phyloP scores from a whole-genome alignment of 2,329 filamentous ascomycete genomes.

The Nigrospora sphaerica region DNA sequence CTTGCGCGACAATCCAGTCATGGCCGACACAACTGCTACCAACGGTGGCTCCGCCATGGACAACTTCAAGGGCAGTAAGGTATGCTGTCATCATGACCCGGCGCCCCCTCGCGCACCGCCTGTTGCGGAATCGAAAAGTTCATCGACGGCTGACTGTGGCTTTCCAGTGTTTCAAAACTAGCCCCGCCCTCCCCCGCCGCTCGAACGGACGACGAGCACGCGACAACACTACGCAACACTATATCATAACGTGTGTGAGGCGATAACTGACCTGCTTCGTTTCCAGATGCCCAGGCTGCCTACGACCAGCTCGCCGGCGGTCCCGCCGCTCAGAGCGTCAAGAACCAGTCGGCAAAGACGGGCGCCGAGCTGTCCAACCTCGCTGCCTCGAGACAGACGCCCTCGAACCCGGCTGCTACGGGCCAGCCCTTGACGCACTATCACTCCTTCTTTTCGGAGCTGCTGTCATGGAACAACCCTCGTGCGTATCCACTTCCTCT shows the following conservation, averaged over 20 bases:
- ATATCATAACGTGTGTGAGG: no score
- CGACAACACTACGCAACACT: background rate
- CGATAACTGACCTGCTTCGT: background rate
- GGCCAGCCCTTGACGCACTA: constrained; percentile 61
- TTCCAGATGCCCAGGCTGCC: constrained; percentile 40
- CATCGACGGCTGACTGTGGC: constrained; percentile 21
- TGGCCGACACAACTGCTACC: constrained; percentile 36
- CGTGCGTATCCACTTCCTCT: constrained; percentile 34
- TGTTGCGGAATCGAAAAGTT: constrained; percentile 3
- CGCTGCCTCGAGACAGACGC: constrained; percentile 49
- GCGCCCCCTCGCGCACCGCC: constrained; percentile 1
- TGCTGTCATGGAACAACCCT: constrained; percentile 64
- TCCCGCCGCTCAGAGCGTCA: constrained; percentile 53
- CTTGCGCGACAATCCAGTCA: constrained; percentile 10
- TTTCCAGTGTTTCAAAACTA: constrained; percentile 24
- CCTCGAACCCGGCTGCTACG: constrained; percentile 45
- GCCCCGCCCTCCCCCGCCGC: constrained; percentile 6
- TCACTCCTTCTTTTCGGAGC: constrained; percentile 63
- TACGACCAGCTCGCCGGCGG: constrained; percentile 41
- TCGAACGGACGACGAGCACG: constrained; percentile 1
- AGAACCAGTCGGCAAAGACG: constrained; percentile 49
- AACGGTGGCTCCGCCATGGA: constrained; percentile 41
- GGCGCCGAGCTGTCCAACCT: constrained; percentile 50
- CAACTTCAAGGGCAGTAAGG: constrained; percentile 47
- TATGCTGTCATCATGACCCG: constrained; percentile 21